Conservation (phyloP, 1,284 basidiomycete genomes). For the Entoloma clypeatum region DNA sequence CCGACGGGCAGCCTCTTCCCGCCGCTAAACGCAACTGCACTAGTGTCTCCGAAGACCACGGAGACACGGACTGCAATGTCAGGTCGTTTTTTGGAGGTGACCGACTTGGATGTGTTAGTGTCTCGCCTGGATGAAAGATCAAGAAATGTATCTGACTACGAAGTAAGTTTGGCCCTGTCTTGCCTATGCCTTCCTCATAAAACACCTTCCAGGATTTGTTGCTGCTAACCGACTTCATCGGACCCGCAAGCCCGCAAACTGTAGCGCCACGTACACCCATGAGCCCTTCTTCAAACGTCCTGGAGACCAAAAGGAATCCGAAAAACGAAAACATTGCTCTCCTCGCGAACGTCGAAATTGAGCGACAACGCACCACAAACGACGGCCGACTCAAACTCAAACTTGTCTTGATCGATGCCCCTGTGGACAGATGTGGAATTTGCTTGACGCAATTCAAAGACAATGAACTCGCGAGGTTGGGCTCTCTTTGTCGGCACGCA, state of each 20-base stretch:
- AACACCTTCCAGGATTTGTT: conserved; percentile 44
- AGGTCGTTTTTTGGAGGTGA: conserved; percentile 40
- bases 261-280: conserved; percentile 5
- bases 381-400: conserved; percentile 80
- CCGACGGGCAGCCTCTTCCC: conserved; percentile 7
- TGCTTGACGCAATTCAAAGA: conserved; percentile 76
- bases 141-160: conserved; percentile 48
- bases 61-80: conserved; percentile 7
- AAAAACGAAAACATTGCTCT: conserved; percentile 32
- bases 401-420: conserved; percentile 63
- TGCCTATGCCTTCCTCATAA: conserved; percentile 4
- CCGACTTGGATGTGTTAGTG: conserved; percentile 60
- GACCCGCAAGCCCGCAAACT: conserved; percentile 39
- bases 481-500: conserved; percentile 68
- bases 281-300: conserved; percentile 17
- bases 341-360: conserved; percentile 59
- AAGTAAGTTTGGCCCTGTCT: conserved; percentile 40
- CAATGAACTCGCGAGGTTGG: conserved; percentile 53
- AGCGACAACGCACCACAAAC: conserved; percentile 60
- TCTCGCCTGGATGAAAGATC: conserved; percentile 45
- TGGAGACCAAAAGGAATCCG: not conserved
- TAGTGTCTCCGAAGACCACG: conserved; percentile 1
- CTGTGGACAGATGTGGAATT: conserved; percentile 77
- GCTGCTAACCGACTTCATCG: conserved; percentile 60
- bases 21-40: conserved; percentile 6